Evolutionary conservation across 2,329 filamentous ascomycete species (phyloP).

Genomic region (Stemphylium vesicarium): DNA sequence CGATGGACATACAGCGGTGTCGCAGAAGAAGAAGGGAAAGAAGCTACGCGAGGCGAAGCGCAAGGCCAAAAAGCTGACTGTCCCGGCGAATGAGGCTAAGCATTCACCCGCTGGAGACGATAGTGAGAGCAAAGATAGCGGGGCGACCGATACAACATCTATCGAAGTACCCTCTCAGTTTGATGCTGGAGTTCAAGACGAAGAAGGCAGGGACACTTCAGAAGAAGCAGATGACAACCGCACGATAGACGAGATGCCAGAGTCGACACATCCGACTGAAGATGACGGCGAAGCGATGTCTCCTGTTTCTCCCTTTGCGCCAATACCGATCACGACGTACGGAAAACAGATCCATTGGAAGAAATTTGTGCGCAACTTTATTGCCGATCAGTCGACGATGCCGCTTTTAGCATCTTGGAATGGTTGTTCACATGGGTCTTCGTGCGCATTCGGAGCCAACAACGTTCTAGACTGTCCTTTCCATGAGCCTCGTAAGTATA

Average conservation of each 20-base stretch:
- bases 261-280: not conserved
- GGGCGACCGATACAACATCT: not conserved
- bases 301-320: not conserved
- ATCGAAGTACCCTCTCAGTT: not conserved
- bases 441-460: conserved; percentile 23
- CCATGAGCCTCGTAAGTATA: conserved; percentile 26
- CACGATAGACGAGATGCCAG: not conserved
- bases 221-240: not conserved
- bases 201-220: not conserved
- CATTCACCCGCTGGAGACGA: not conserved
- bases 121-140: not conserved
- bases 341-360: conserved; percentile 30
- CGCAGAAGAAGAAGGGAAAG: conserved; percentile 37
- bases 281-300: not conserved
- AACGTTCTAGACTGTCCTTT: conserved; percentile 30
- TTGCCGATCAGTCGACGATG: conserved; percentile 23
- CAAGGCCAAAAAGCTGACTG: conserved; percentile 28
- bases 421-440: conserved; percentile 10
- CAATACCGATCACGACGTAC: conserved; percentile 7
- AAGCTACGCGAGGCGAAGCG: conserved; percentile 23
- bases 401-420: conserved; percentile 8
- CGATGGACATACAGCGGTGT: conserved; percentile 11
- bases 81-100: not conserved
- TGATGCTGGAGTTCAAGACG: not conserved
- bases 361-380: conserved; percentile 17